Evolutionary conservation across 2,329 filamentous ascomycete species (phyloP).

Genomic region (Cryphonectria parasitica): DNA sequence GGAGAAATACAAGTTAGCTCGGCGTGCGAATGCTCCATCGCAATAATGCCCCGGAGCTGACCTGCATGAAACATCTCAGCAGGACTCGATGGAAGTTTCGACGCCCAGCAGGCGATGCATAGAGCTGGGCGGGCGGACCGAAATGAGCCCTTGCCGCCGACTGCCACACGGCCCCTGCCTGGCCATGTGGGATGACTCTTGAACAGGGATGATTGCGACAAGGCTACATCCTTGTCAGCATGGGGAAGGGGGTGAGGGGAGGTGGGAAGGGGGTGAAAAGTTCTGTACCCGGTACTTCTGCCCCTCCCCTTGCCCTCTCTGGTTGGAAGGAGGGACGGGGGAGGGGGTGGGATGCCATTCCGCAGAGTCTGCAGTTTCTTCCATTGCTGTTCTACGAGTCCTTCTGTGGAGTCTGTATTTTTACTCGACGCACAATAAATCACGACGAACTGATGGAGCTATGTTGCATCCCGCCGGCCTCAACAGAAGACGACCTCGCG

Average conservation of each 20-base stretch:
- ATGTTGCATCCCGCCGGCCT: constrained; percentile 8
- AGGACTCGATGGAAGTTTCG: constrained; percentile 12
- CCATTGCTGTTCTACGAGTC: constrained; percentile 10
- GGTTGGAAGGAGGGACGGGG: not conserved
- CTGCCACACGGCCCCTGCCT: constrained; percentile 25
- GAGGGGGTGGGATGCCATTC: constrained; percentile 1
- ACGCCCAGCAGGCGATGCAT: not conserved
- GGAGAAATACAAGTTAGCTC: not conserved
- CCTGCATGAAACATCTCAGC: constrained; percentile 8
- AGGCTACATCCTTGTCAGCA: constrained; percentile 24
- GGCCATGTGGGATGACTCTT: constrained; percentile 26
- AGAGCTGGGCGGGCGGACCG: constrained; percentile 15
- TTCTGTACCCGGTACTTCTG: constrained; percentile 21
- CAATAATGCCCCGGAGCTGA: not conserved
- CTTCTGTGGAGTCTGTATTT: constrained; percentile 3
- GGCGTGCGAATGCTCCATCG: not conserved
- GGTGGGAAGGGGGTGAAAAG: not conserved
- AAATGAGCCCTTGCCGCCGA: constrained; percentile 22
- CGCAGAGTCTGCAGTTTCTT: constrained; percentile 11
- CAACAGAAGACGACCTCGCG: constrained; percentile 1
- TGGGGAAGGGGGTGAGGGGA: constrained; percentile 1
- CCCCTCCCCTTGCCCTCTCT: not conserved
- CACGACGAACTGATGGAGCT: constrained; percentile 8
- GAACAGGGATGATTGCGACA: constrained; percentile 28
- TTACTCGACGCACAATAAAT: not conserved